Base-by-base conservation (phyloP, 192 early-diverging fungal genomes). In the Cladochytrium replicatum region DNA sequence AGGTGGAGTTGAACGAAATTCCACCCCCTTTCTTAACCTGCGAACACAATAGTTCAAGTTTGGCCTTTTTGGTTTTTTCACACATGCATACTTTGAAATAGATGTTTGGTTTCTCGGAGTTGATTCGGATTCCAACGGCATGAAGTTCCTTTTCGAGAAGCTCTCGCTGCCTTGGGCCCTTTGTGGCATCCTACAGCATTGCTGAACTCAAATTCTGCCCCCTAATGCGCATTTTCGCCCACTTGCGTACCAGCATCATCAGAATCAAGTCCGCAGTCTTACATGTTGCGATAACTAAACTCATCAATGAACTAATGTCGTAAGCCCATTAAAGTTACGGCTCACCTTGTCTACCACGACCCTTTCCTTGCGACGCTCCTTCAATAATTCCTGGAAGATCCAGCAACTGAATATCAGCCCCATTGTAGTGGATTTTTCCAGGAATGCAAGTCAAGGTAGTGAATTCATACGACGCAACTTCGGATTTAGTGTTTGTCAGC, bases 341-440 rank as follows among this genome's bases (percentile, higher is more conserved):
- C 41, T 27, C 15, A 54, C 55, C 68, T 74, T 99, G 96, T 48
- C 88, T 69, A 52, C 96, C 96, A 53, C 96, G 81, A 53, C 96
- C 96, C 56, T 94, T 89, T n/a, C 96, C 96, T 66, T 94, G 86
- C 21, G 92, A 60, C 4, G 96, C 96, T 24, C 96, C 96, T 52
- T 96, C 91, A 52, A 99, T 94, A 64, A 99, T 99, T 48, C 96
- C 93, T 4, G 96, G 96, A 43, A 99, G 74, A 86, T 99, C 96
- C 7, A 99, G 71, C 34, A 99, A 64, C 69, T 99, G 96, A 54
- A 99, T 99, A 38, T 84, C 79, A 4, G 96, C 91, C 29, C 93
- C 93, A 32, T 92, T 85, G 71, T 95, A 87, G 43, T 90, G 77
- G 52, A 97, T 93, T 66, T 91, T 91, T 22, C 93, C 93, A 0